Percentiles rank a stretch among this genome's conserved stretches.
Conservation (phyloP, 441 rosid species). For the Populus hybrid region DNA sequence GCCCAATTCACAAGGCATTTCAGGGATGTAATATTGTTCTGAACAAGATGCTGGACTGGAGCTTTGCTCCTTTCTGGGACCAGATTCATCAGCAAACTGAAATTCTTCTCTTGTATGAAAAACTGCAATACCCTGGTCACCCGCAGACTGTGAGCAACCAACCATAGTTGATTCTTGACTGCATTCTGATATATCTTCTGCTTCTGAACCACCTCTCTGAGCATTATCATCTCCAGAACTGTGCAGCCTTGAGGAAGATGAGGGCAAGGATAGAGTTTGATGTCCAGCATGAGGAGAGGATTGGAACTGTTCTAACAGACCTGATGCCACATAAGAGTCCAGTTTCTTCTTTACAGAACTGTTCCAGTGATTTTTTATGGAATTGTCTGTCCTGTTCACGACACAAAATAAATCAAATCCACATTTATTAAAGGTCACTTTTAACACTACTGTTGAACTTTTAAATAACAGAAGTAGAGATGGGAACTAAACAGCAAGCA, state of each 20-base stretch:
- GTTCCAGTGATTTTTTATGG: constrained; percentile 99
- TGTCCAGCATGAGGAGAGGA: constrained; percentile 52
- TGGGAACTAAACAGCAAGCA: not conserved
- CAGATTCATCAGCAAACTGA: constrained; percentile 43
- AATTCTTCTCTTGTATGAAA: constrained; percentile 45
- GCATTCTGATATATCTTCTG: constrained; percentile 88
- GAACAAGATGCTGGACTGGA: constrained; percentile 59
- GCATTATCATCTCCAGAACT: constrained; percentile 68
- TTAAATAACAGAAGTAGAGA: not conserved
- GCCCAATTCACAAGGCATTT: constrained; percentile 52
- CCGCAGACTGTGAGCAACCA: constrained; percentile 64
- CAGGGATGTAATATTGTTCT: constrained; percentile 57
- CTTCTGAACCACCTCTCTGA: constrained; percentile 48
- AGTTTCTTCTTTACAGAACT: constrained; percentile 98
- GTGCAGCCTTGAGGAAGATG: constrained; percentile 66
- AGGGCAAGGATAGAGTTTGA: constrained; percentile 53
- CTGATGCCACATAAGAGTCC: constrained; percentile 89
- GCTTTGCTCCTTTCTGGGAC: constrained; percentile 46
- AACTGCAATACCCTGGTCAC: constrained; percentile 47
- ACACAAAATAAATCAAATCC: constrained; percentile 20
- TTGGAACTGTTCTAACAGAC: constrained; percentile 76
- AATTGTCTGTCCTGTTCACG: constrained; percentile 90
- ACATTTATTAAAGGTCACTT: not conserved
- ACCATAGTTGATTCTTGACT: constrained; percentile 67
- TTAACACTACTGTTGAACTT: not conserved